Percentiles rank a stretch among this genome's conserved stretches.
Conservation (phyloP, 2,329 filamentous ascomycete genomes). For the Helotiales sp. region DNA sequence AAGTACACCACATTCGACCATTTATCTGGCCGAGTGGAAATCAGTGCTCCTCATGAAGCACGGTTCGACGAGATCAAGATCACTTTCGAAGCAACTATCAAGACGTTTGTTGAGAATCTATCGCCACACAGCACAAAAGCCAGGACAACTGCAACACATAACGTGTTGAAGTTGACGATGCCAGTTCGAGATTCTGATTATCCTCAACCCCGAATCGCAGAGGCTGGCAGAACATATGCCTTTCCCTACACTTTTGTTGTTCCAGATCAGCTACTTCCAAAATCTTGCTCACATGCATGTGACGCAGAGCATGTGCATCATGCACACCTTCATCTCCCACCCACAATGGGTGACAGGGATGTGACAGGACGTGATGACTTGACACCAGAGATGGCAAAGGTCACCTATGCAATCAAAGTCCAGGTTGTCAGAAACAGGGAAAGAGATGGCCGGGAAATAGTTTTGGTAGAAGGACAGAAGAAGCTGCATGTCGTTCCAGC, state of each 20-base stretch:
- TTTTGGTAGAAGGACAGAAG: slow-evolving; percentile 26
- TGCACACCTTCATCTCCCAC: slow-evolving; percentile 34
- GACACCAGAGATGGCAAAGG: slow-evolving; percentile 32
- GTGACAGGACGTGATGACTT: slow-evolving; percentile 29
- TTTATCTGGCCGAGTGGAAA: slow-evolving; percentile 29
- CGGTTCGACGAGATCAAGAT: slow-evolving; percentile 35
- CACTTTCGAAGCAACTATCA: slow-evolving; percentile 31
- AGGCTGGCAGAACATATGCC: slow-evolving; percentile 32
- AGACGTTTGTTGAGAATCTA: slow-evolving; percentile 33
- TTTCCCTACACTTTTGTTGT: slow-evolving; percentile 37
- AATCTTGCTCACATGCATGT: slow-evolving; percentile 29
- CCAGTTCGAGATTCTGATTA: slow-evolving; percentile 33
- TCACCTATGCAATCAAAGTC: slow-evolving; percentile 32
- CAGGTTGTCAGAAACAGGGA: slow-evolving; percentile 29
- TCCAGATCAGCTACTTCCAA: slow-evolving; percentile 33
- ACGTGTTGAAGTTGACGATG: slow-evolving; percentile 35
- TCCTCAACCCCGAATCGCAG: slow-evolving; percentile 31
- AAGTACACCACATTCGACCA: slow-evolving; percentile 34
- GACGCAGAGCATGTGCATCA: slow-evolving; percentile 30
- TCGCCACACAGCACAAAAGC: slow-evolving; percentile 25
- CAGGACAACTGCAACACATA: slow-evolving; percentile 31
- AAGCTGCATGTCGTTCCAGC: slow-evolving; percentile 33
- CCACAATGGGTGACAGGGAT: slow-evolving; percentile 32
- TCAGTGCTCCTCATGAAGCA: slow-evolving; percentile 30
- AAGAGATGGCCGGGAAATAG: slow-evolving; percentile 20